Base-by-base conservation (phyloP, 192 early-diverging fungal species). In the Podila verticillata region DNA sequence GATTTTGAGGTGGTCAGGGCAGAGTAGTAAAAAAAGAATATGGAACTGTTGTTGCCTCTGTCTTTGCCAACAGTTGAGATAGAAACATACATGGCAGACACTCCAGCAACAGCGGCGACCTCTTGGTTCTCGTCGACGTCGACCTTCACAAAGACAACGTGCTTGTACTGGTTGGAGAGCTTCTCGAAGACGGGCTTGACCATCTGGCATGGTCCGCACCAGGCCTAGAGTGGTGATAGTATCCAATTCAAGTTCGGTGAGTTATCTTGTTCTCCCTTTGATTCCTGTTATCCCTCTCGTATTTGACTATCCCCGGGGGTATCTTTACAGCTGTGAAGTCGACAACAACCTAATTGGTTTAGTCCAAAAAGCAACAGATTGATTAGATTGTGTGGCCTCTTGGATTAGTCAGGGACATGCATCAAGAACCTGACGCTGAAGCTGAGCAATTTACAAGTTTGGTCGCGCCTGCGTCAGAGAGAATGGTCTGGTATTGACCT, bases 121-220 rank as follows among this genome's bases (percentile, higher is more conserved):
- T 86, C 82, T 29, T 70, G 66, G 59, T 73, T 65, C 39, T 82
- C 58, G 32, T 86, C 85, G 31, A 86, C 83, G 64, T 86, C 84
- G 34, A 86, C 77, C 78, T 89, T 87, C 63, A 86, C 70, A 82
- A 89, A 88, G 39, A 66, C 66, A 15, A 87, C 88, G 64, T 88
- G 81, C 26, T 74, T 81, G 54, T 85, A 88, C 49, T 75, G 72
- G 31, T 75, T 66, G 10, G 87, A 83, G 10, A 91, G 71, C 62
- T 86, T 73, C 26, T 85, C 71, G 61, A 80, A 87, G 28, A 86
- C 73, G 49, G 90, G 88, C 51, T 85, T 83, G 70, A 91, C 88
- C 48, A 62, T 75, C 69, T 82, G 83, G 66, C 87, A 89, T 32
- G 85, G 86, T 63, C 81, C 83, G 73, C 87, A 87, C 66, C 73